A percentile compares a stretch with the other conserved stretches of the same genome.
phyloP scores from a whole-genome alignment of 2,329 filamentous ascomycete genomes.

The Cladophialophora psammophila region DNA sequence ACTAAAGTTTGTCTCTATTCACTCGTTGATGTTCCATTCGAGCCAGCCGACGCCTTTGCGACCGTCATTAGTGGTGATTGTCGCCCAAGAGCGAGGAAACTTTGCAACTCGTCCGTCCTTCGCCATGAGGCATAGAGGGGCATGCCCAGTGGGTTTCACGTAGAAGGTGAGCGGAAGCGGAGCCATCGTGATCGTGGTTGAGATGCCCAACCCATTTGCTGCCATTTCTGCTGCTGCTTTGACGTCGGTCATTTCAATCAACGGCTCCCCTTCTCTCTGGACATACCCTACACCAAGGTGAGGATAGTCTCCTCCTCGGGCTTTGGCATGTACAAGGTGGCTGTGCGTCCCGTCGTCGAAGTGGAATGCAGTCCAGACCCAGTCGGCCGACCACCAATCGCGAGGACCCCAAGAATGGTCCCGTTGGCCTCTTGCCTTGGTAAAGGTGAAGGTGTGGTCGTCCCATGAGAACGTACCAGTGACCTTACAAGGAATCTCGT shows the following conservation, averaged over 20 bases:
- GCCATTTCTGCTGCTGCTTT: neutral
- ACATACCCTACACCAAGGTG: neutral
- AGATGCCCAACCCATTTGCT: neutral
- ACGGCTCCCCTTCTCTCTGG: neutral
- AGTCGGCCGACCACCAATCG: conserved; percentile 21
- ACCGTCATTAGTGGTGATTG: conserved; percentile 2
- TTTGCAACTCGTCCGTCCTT: conserved; percentile 2
- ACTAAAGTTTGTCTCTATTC: neutral
- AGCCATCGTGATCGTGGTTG: neutral
- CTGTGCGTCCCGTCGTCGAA: conserved; percentile 12
- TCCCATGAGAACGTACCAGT: conserved; percentile 8
- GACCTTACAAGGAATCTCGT: conserved; percentile 15
- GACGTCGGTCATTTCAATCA: neutral
- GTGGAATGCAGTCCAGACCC: conserved; percentile 19
- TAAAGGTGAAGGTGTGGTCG: conserved; percentile 3
- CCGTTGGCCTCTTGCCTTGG: conserved; percentile 10
- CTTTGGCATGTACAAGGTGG: conserved; percentile 5
- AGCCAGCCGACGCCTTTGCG: neutral
- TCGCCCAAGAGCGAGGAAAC: neutral
- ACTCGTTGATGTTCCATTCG: conserved; percentile 4
- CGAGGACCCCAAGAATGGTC: conserved; percentile 18
- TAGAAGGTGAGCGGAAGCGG: conserved; percentile 4
- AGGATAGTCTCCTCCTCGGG: neutral
- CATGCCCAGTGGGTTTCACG: neutral
- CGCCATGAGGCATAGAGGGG: neutral